These are phyloP conservation scores for Heimioporus punctisporus DNA, from an alignment of 1,284 basidiomycete species.

Conservation along the genomic window DNA sequence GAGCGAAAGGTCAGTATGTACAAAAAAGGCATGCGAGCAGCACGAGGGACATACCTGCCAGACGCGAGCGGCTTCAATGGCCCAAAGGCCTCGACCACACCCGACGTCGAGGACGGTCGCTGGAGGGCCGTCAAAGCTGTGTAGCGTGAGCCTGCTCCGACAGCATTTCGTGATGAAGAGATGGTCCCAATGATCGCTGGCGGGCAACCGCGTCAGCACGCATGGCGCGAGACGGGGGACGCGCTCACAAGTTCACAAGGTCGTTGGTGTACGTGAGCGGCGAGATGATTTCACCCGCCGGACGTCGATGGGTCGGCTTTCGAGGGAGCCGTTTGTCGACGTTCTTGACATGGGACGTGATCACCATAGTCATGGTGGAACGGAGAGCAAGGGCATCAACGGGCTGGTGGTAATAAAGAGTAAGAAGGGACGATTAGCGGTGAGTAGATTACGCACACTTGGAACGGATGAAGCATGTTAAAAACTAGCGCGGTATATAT, in stretches of 20 bases:
- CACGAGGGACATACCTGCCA: constrained; percentile 55
- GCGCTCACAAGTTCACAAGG: constrained; percentile 55
- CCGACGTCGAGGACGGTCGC: constrained; percentile 69
- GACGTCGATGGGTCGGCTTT: constrained; percentile 43
- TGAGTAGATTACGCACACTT: constrained; percentile 18
- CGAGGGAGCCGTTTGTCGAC: constrained; percentile 47
- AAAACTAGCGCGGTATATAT: constrained; percentile 13
- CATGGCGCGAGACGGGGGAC: neutral
- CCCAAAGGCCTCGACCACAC: constrained; percentile 81
- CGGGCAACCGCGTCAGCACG: neutral
- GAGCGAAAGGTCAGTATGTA: constrained; percentile 1
- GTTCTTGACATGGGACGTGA: constrained; percentile 41
- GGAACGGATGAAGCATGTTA: neutral
- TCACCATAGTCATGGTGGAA: constrained; percentile 29
- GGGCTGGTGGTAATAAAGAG: constrained; percentile 7
- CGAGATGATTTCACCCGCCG: constrained; percentile 50
- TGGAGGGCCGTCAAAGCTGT: constrained; percentile 54
- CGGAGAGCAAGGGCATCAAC: constrained; percentile 20
- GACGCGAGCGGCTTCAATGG: constrained; percentile 61
- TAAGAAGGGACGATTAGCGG: constrained; percentile 8
- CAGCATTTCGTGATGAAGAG: constrained; percentile 57
- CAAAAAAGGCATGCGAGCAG: constrained; percentile 4
- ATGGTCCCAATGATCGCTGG: constrained; percentile 70
- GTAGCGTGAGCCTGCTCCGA: constrained; percentile 51
- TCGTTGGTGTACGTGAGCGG: constrained; percentile 52